Evolutionary conservation across 176 grass and related monocot species (phyloP), one percentile per base, ranked within the genome.

Genomic region (Phoenix roebelenii): DNA sequence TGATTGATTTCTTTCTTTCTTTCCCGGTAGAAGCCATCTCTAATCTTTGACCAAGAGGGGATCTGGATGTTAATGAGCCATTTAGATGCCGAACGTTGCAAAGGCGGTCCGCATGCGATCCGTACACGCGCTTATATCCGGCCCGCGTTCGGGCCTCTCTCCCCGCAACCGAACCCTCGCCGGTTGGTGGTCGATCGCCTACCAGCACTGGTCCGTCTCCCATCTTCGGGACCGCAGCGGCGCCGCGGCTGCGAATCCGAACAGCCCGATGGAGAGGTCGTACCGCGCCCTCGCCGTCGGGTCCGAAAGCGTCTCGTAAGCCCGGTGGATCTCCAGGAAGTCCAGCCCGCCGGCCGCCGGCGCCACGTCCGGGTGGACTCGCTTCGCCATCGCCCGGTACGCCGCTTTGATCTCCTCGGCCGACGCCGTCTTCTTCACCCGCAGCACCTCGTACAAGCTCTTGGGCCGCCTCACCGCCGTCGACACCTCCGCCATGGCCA

Each of bases 311-410:
- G 80, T 83, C 70, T 92, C 79, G 65, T 92, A 92, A 3, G 88
- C 83, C 49, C 66, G 55, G 16, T 74, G 72, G 55, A 87, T 87
- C 73, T 83, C 79, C 52, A 92, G 16, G 67, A 92, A 92, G 49
- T 69, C 69, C 19, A 49, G 55, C 0, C 49, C 55, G 2, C 61
- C 65, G 10, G 35, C 7, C 14, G 35, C 35, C 2, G 25, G 25
- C 35, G 58, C 50, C n/a, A 72, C 49, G 69, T 92, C 88, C 12
- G 79, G 88, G 61, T 92, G 88, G 15, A 82, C 60, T 56, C 57
- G 76, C 69, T 92, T 92, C 55, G 83, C 88, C 76, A 92, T 65
- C 60, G 79, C 28, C n/a, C 83, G 88, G 69, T 92, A 83, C 39
- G 83, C 88, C 4, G 73, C 52, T 73, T 73, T 86, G 79, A 87